phyloP scores from a whole-genome alignment of 257 asterid genomes.

The Plantago ovata region DNA sequence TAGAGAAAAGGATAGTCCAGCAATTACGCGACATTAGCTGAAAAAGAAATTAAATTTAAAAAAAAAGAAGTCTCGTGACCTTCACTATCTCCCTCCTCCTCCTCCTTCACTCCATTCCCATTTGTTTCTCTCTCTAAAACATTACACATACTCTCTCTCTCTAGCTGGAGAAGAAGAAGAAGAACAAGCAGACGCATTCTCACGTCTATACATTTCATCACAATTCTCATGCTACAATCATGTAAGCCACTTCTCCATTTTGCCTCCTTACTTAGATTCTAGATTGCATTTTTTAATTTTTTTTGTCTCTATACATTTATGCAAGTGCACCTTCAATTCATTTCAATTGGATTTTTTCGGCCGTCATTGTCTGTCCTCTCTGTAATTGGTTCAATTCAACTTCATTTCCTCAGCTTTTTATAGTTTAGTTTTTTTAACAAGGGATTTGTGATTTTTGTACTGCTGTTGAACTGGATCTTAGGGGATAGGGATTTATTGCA shows the following conservation, averaged over 20 bases:
- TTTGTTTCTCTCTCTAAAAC: background rate
- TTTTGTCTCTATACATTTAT: background rate
- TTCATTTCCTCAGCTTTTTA: background rate
- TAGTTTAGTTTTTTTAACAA: no score
- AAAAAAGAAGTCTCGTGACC: background rate
- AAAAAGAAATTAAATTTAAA: background rate
- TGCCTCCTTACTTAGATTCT: background rate
- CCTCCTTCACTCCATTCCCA: background rate
- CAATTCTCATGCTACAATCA: background rate
- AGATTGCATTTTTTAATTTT: background rate
- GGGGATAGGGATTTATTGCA: slow-evolving; percentile 23
- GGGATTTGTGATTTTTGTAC: slow-evolving; percentile 1
- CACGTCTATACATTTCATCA: slow-evolving; percentile 6
- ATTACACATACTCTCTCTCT: background rate
- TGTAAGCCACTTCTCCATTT: background rate
- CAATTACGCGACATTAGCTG: background rate
- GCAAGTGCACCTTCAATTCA: background rate
- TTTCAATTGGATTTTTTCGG: background rate
- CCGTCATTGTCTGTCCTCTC: background rate
- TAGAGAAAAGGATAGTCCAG: no score
- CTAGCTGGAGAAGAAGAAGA: background rate
- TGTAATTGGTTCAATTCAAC: no score
- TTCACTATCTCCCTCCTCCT: background rate
- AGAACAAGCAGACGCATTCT: background rate
- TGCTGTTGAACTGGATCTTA: slow-evolving; percentile 30